phyloP scores from a whole-genome alignment of 805 yeast species.

The Candida ascalaphidarum region DNA sequence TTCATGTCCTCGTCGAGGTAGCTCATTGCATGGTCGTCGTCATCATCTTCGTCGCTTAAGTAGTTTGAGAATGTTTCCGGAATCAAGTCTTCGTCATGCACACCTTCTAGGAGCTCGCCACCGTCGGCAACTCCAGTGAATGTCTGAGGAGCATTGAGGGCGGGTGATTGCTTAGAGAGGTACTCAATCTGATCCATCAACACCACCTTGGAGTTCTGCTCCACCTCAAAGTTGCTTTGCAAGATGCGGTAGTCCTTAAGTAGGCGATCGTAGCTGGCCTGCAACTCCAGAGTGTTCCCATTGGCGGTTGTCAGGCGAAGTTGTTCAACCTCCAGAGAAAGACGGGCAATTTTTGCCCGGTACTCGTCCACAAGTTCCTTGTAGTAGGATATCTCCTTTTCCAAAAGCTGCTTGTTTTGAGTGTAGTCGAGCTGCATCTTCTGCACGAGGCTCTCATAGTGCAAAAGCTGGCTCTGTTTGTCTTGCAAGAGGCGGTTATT shows the following conservation, averaged over 20 bases:
- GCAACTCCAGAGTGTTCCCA: conserved; percentile 3
- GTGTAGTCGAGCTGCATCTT: too few species aligned
- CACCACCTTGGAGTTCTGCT: conserved; percentile 41
- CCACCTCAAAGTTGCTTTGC: conserved; percentile 44
- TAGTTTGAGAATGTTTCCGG: conserved; percentile 4
- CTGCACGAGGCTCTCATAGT: too few species aligned
- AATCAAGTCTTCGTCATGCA: too few species aligned
- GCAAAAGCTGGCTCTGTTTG: too few species aligned
- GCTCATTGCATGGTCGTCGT: conserved; percentile 3
- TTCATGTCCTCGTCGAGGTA: conserved; percentile 11
- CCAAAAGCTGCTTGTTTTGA: conserved; percentile 17
- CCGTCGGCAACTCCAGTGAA: not conserved
- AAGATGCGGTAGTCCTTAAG: conserved; percentile 30
- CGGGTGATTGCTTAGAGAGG: conserved; percentile 26
- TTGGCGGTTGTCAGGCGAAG: too few species aligned
- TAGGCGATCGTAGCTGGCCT: conserved; percentile 19
- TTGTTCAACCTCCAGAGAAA: conserved; percentile 9
- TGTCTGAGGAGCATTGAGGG: not conserved
- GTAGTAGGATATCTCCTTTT: conserved; percentile 22
- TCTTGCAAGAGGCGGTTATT: too few species aligned
- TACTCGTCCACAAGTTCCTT: conserved; percentile 24
- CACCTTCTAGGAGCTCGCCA: not conserved
- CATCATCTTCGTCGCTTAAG: conserved; percentile 8
- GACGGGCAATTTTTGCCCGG: conserved; percentile 14
- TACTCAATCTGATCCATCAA: conserved; percentile 49